These are phyloP conservation scores for Chaetothyriales sp. DNA, from an alignment of 2,329 filamentous ascomycete species.

Conservation along the genomic window DNA sequence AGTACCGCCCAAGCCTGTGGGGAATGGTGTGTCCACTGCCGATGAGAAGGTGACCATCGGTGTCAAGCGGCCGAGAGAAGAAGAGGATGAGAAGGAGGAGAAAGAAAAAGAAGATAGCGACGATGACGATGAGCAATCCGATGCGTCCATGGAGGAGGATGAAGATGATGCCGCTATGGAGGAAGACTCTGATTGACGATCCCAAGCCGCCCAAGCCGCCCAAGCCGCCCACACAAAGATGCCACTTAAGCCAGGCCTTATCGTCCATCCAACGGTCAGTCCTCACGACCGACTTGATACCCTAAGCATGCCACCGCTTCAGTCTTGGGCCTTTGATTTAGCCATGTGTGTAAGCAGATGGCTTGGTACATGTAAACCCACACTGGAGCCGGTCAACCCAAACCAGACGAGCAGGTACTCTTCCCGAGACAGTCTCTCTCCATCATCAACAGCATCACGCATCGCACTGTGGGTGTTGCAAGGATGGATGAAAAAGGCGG, in stretches of 20 bases:
- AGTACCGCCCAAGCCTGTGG: slow-evolving; percentile 38
- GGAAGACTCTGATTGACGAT: slow-evolving; percentile 1
- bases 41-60: slow-evolving; percentile 42
- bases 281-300: background rate
- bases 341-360: slow-evolving; percentile 36
- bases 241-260: too few species aligned
- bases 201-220: background rate
- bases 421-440: slow-evolving; percentile 30
- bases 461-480: slow-evolving; percentile 79
- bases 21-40: slow-evolving; percentile 29
- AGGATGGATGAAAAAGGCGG: slow-evolving; percentile 83
- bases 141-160: slow-evolving; percentile 56
- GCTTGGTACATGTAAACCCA: slow-evolving; percentile 64
- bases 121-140: slow-evolving; percentile 45
- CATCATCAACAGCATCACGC: slow-evolving; percentile 42
- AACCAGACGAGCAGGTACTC: slow-evolving; percentile 81
- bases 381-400: slow-evolving; percentile 67
- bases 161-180: slow-evolving; percentile 47
- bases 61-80: slow-evolving; percentile 57
- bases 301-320: background rate
- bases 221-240: background rate
- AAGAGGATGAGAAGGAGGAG: slow-evolving; percentile 47
- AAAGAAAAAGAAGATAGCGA: slow-evolving; percentile 55
- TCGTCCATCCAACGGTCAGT: too few species aligned
- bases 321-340: background rate